Conservation (phyloP, 2,329 filamentous ascomycete species). For the Alternaria burnsii region DNA sequence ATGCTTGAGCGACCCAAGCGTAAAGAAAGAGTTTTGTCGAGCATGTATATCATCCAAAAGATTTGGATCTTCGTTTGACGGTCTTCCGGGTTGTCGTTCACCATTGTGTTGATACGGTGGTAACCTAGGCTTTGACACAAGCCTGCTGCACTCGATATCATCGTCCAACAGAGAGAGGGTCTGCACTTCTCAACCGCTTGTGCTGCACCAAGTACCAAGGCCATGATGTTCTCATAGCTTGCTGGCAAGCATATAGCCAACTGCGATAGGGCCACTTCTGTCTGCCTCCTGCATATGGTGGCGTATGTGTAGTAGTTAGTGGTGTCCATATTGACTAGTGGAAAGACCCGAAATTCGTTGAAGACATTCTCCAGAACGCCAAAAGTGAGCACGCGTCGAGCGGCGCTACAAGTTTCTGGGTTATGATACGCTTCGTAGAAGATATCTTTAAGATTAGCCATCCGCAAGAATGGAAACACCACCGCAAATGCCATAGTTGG, state of each 20-base stretch:
- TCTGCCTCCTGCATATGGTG: constrained; percentile 50
- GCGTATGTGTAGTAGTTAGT: constrained; percentile 13
- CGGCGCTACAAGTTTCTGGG: constrained; percentile 26
- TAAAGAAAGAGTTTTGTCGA: constrained; percentile 52
- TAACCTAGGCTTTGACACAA: constrained; percentile 47
- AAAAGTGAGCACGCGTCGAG: constrained; percentile 41
- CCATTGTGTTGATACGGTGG: constrained; percentile 48
- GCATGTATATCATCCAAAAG: constrained; percentile 52
- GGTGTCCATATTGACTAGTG: constrained; percentile 22
- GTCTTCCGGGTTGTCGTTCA: constrained; percentile 42
- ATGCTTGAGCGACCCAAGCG: constrained; percentile 48
- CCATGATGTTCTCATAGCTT: constrained; percentile 49
- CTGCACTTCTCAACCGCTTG: constrained; percentile 48
- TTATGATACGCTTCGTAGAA: constrained; percentile 38
- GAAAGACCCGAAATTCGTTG: constrained; percentile 36
- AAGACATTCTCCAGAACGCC: constrained; percentile 43
- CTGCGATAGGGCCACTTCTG: constrained; percentile 52
- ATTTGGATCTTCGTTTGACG: constrained; percentile 40
- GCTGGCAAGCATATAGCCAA: constrained; percentile 46
- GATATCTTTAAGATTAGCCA: constrained; percentile 36
- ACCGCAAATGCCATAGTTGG: constrained; percentile 46
- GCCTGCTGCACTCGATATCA: constrained; percentile 44
- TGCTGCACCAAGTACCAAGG: constrained; percentile 42
- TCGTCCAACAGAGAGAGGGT: constrained; percentile 45
- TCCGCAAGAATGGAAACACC: constrained; percentile 42